These are phyloP conservation scores for Picea glauca DNA, from an alignment of 75 land plant genomes.

Conservation along the genomic window DNA sequence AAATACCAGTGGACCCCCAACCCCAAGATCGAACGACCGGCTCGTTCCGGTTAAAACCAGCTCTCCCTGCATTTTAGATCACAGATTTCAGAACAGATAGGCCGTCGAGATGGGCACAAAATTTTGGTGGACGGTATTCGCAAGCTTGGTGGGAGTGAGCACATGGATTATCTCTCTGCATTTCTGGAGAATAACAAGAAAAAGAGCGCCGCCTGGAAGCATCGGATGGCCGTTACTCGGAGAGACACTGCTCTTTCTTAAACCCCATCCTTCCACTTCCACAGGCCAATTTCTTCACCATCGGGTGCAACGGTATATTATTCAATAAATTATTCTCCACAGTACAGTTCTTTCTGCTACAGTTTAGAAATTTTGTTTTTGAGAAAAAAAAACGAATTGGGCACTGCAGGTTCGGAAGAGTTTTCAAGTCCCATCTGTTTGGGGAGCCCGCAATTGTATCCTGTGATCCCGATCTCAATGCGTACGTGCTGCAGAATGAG, in stretches of 20 bases:
- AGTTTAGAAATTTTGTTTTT: background rate
- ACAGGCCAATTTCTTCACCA: slow-evolving; percentile 39
- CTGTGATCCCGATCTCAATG: slow-evolving; percentile 66
- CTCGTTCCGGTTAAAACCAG: too few relatives aligned
- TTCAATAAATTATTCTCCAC: too few relatives aligned
- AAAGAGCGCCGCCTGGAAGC: slow-evolving; percentile 35
- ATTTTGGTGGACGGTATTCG: too few relatives aligned
- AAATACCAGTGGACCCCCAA: too few relatives aligned
- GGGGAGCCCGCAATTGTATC: slow-evolving; percentile 65
- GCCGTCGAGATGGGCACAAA: too few relatives aligned
- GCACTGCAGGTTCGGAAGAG: slow-evolving; percentile 62
- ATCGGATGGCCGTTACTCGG: slow-evolving; percentile 78
- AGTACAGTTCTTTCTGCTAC: too few relatives aligned
- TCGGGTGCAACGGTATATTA: slow-evolving; percentile 33
- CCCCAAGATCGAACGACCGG: too few relatives aligned
- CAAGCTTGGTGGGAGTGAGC: too few relatives aligned
- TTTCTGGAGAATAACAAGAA: background rate
- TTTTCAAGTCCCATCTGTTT: slow-evolving; percentile 79
- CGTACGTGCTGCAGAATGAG: slow-evolving; percentile 73
- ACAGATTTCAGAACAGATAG: too few relatives aligned
- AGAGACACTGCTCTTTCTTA: slow-evolving; percentile 58
- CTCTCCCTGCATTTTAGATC: too few relatives aligned
- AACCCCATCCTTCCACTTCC: slow-evolving; percentile 38
- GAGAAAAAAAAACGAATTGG: background rate
- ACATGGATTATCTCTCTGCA: too few relatives aligned